Evolutionary conservation across 106 monocot genomes (phyloP).

Genomic region (Apostasia shenzhenica): DNA sequence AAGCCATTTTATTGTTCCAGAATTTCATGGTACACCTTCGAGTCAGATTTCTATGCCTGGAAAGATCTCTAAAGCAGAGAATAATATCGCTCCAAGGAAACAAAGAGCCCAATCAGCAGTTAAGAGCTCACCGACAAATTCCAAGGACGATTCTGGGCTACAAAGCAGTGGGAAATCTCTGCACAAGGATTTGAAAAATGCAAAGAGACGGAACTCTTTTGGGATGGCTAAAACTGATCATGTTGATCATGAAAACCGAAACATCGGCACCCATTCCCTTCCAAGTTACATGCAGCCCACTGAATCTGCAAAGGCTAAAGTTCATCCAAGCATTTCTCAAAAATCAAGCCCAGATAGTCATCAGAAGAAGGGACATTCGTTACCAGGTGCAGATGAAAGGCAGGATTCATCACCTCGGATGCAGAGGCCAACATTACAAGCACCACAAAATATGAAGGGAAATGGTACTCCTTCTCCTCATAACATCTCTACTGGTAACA

Average conservation of each 20-base stretch:
- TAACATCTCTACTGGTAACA: conserved; percentile 52
- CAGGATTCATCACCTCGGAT: conserved; percentile 74
- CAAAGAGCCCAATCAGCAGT: conserved; percentile 19
- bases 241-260: conserved; percentile 44
- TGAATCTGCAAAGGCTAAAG: conserved; percentile 84
- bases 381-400: conserved; percentile 56
- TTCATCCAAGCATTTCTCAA: conserved; percentile 41
- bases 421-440: conserved; percentile 69
- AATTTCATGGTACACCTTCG: conserved; percentile 60
- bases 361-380: conserved; percentile 73
- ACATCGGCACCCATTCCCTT: conserved; percentile 49
- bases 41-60: conserved; percentile 46
- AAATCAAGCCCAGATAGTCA: conserved; percentile 69
- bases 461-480: conserved; percentile 48
- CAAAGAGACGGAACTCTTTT: conserved; percentile 40
- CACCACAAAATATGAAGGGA: conserved; percentile 44
- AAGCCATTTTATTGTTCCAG: conserved; percentile 38
- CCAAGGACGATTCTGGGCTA: conserved; percentile 31
- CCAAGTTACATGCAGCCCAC: conserved; percentile 98
- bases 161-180: conserved; percentile 33
- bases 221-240: conserved; percentile 33
- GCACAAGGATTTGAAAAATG: conserved; percentile 30
- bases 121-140: conserved; percentile 44
- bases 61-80: conserved; percentile 37
- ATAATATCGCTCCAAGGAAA: conserved; percentile 14